Evolutionary conservation across 139 green algal species (phyloP), one percentile per base, ranked within the genome.

Genomic region (Coelastrella sp.): DNA sequence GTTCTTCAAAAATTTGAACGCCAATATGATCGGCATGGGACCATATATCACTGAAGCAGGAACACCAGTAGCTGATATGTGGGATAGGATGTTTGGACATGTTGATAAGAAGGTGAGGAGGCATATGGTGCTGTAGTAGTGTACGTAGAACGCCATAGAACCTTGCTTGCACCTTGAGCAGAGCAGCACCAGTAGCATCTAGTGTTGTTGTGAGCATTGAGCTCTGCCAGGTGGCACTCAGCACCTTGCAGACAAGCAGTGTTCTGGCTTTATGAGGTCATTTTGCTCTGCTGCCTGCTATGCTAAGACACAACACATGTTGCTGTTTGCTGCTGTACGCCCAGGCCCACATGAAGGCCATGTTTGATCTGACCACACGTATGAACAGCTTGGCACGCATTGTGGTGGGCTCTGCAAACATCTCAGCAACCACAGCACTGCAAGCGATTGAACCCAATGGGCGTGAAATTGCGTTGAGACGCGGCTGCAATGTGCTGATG

Each of bases 401-500:
- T 41, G 91, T 86, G 5, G 86, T 91, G 66, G 90, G 91, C 76
- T 88, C 90, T 71, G 85, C 87, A 34, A 94, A 94, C 89, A 94
- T 94, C 79, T 86, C 78, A 19, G 91, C 91, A 48, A 94, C 91
- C 57, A 94, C 91, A 4, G 91, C 91, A 3, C 85, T 94, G 84
- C 90, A 94, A 87, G 92, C 92, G 6, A 91, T 95, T 25, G 84
- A 93, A 30, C 87, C 92, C 37, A 90, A 91, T 37, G 92, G 92
- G n/a, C 88, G 92, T 6, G 92, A 95, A 86, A 85, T 95, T 0
- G 92, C 92, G 13, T 87, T 95, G 76, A 67, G 89, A 53, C 83
- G 92, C 0, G 92, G 92, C 71, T 87, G 85, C 79, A 95, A 95
- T 78, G 86, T 95, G 81, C 86, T 95, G 7, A 95, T 95, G 92